These are phyloP conservation scores for Wickerhamiella bombiphila DNA, from an alignment of 805 yeast species.

Conservation along the genomic window DNA sequence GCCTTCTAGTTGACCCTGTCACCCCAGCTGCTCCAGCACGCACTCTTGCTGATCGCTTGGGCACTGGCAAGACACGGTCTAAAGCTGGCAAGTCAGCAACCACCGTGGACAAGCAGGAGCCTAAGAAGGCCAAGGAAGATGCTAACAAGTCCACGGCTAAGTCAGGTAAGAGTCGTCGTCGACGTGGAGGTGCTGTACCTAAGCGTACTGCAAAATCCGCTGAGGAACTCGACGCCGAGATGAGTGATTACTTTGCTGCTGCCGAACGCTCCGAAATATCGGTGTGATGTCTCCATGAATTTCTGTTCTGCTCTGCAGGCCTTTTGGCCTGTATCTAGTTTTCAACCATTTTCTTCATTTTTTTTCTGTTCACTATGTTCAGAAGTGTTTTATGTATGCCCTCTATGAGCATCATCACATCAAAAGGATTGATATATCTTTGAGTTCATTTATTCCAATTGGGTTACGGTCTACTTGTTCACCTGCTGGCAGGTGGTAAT, in stretches of 20 bases:
- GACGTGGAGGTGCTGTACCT: constrained; percentile 9
- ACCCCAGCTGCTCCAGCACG: constrained; percentile 5
- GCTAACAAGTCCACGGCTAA: constrained; percentile 14
- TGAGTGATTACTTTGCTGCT: constrained; percentile 73
- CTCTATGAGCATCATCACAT: no score
- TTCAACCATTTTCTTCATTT: background rate
- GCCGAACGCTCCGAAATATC: constrained; percentile 14
- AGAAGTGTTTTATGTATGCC: no score
- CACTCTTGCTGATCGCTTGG: constrained; percentile 14
- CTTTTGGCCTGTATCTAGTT: constrained; percentile 1
- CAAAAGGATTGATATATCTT: no score
- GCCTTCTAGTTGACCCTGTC: constrained; percentile 70
- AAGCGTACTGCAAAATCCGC: constrained; percentile 53
- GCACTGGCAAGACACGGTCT: constrained; percentile 3
- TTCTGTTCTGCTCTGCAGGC: constrained; percentile 1
- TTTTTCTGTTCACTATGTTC: background rate
- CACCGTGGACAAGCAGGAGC: constrained; percentile 8
- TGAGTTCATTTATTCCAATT: no score
- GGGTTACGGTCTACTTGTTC: no score
- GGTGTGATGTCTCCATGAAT: constrained; percentile 7
- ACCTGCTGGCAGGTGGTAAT: no score
- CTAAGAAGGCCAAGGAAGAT: constrained; percentile 6
- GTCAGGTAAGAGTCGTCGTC: constrained; percentile 10
- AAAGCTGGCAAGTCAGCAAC: constrained; percentile 1
- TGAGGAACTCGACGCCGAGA: constrained; percentile 93